Base-by-base conservation (phyloP, 768 basidiomycete species). In the Leccinum longicurvipes region DNA sequence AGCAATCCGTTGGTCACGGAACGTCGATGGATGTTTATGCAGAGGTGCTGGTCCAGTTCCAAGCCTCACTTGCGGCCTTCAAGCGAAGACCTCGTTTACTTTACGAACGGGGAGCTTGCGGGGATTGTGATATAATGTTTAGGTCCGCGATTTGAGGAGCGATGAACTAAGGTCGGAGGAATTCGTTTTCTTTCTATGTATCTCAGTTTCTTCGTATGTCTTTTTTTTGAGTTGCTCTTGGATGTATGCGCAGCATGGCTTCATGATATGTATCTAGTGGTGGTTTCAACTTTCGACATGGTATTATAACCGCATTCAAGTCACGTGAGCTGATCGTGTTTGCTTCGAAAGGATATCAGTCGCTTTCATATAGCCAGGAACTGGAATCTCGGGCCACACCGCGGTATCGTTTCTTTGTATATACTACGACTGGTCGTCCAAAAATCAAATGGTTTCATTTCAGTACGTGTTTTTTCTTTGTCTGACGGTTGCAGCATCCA, bases 381-480 rank as follows among this genome's bases (percentile, higher is more conserved):
- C n/a, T n/a, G n/a, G n/a, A n/a, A n/a, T n/a, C n/a, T n/a, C n/a
- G n/a, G n/a, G n/a, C n/a, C n/a, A n/a, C n/a, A n/a, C n/a, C n/a
- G n/a, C n/a, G n/a, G n/a, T n/a, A n/a, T n/a, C n/a, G n/a, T 12
- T 36, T 12, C 0, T 3, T 25, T 55, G 34, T 42, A 47, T 32
- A 41, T 44, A 39, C 32, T 8, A 31, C 10, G 9, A 29, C 10
- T 25, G n/a, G n/a, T n/a, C 12, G 6, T 53, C 29, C 21, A 29
- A 44, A 32, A 28, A 8, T 19, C 49, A 2, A 51, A 87, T 89
- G 87, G 87, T 89, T 15, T 89, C 87, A 11, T 89, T 89, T 63
- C 83, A 84, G 86, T 88, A 60, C 68, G 85, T 76, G 49, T 24
- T 47, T 25, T 25, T 39, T 11, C n/a, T 19, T 17, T 10, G 27